phyloP scores from a whole-genome alignment of 192 early-diverging fungal genomes.

The Coemansia sp. region DNA sequence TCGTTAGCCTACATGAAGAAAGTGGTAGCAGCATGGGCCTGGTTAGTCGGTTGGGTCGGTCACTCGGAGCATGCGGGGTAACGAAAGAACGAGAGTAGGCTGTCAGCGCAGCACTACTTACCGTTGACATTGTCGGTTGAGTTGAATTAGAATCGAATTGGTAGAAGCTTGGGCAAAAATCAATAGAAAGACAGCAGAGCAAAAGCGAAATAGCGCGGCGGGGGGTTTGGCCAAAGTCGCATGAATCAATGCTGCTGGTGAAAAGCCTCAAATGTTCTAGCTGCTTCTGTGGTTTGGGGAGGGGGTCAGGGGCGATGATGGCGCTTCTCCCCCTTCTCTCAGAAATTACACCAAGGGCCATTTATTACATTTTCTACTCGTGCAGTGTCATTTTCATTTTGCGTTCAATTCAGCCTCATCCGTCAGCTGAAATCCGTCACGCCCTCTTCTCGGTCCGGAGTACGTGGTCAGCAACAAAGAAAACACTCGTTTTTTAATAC shows the following conservation, averaged over 20 bases:
- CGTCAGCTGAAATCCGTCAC: neutral
- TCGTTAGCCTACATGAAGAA: conserved; percentile 58
- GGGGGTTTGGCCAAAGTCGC: neutral
- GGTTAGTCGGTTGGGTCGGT: neutral
- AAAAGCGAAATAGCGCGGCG: neutral
- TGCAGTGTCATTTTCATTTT: neutral
- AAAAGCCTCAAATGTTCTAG: neutral
- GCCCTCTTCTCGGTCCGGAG: neutral
- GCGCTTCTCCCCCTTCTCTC: neutral
- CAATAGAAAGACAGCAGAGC: neutral
- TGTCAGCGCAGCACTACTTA: neutral
- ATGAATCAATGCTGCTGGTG: neutral
- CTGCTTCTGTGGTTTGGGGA: neutral
- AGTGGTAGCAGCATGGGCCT: neutral
- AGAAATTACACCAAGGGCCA: neutral
- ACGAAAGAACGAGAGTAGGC: neutral
- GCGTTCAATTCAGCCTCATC: neutral
- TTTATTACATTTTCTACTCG: neutral
- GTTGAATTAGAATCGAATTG: neutral
- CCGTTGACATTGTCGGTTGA: conserved; percentile 3
- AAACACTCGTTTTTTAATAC: neutral
- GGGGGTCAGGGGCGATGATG: neutral
- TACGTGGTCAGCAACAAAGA: neutral
- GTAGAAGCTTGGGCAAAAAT: neutral
- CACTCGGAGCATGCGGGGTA: neutral